Evolutionary conservation across 2,329 filamentous ascomycete species (phyloP), one percentile per base, ranked within the genome.

Genomic region (Aureobasidium melanogenum): DNA sequence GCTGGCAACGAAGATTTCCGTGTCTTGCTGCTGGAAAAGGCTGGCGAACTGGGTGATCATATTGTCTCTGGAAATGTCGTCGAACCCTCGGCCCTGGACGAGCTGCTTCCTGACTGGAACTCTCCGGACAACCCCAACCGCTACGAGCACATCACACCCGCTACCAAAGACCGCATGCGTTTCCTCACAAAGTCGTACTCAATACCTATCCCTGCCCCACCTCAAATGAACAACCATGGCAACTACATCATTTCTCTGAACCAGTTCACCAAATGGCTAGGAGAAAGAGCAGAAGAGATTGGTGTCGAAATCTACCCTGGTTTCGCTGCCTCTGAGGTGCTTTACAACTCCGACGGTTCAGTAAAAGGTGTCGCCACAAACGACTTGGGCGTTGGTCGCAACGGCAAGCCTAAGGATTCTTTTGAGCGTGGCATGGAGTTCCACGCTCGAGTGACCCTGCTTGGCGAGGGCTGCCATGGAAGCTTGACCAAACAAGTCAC

Each of bases 341-440:
- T 99, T 15, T 99, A 97, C 75, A 84, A 85, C 66, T 69, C 84
- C 2, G 93, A 97, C 72, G 93, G 93, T 2, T 89, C 89, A 1
- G 94, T 99, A 56, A 87, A 87, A 74, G 94, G 94, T 66, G 93
- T 99, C 43, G 94, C 94, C 19, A 99, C 94, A 50, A 97, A 97
- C 70, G 94, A 99, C 70, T 79, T 97, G 24, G 94, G 94, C 41
- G 84, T 99, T 63, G 86, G 82, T 10, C 83, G 91, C 60, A 83
- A 88, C 68, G 93, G 93, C 41, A 88, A 88, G 73, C 85, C 92
- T 38, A 97, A 96, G 78, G 88, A 94, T 61, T 87, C 82, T 7
- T 99, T 97, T 70, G 92, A 97, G 80, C 84, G 94, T 64, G 94
- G 94, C 63, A 99, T 99, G 94, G 94, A 96, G 76, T 99, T 99